These are phyloP conservation scores for Lecanosticta acicola DNA, from an alignment of 2,329 filamentous ascomycete species.

Conservation along the genomic window DNA sequence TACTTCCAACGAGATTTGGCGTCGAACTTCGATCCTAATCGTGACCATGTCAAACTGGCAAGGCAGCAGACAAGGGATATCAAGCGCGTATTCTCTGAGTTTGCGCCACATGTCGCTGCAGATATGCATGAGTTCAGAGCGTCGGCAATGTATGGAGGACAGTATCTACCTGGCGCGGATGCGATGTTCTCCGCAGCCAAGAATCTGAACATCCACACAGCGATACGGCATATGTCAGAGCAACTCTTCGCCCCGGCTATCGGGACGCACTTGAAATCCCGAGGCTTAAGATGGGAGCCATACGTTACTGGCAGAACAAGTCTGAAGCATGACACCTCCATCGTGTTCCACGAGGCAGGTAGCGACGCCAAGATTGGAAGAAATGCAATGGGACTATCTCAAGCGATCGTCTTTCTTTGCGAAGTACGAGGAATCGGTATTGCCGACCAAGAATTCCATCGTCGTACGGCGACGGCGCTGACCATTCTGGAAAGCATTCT, in stretches of 20 bases:
- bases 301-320: slow-evolving; percentile 29
- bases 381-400: slow-evolving; percentile 35
- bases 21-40: slow-evolving; percentile 31
- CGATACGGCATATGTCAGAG: slow-evolving; percentile 34
- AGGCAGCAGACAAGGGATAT: slow-evolving; percentile 29
- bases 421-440: slow-evolving; percentile 35
- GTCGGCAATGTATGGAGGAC: slow-evolving; percentile 22
- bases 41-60: slow-evolving; percentile 28
- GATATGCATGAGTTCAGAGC: slow-evolving; percentile 35
- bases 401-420: slow-evolving; percentile 34
- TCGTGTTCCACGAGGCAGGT: slow-evolving; percentile 31
- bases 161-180: slow-evolving; percentile 31
- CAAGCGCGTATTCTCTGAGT: slow-evolving; percentile 29
- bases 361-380: slow-evolving; percentile 36
- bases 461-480: slow-evolving; percentile 31
- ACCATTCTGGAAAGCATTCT: slow-evolving; percentile 33
- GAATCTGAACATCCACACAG: slow-evolving; percentile 29
- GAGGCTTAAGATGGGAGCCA: slow-evolving; percentile 31
- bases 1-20: slow-evolving; percentile 31
- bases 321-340: slow-evolving; percentile 21
- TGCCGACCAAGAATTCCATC: slow-evolving; percentile 32
- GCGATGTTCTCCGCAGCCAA: slow-evolving; percentile 15
- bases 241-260: slow-evolving; percentile 33
- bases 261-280: slow-evolving; percentile 24
- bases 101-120: slow-evolving; percentile 30